phyloP scores from a whole-genome alignment of 805 yeast genomes.

The Kazachstania taianensis region DNA sequence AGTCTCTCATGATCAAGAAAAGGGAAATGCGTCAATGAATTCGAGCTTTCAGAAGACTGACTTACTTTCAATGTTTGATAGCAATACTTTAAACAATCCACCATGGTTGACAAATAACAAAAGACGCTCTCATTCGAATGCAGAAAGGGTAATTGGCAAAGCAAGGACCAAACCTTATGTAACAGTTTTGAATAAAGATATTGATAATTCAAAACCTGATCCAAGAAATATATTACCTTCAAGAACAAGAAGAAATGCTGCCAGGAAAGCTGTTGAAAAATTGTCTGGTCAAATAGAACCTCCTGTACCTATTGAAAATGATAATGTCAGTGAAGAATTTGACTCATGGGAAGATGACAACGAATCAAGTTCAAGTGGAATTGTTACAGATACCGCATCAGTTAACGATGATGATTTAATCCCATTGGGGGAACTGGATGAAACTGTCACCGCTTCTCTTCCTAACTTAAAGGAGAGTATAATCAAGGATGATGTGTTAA shows the following conservation, averaged over 20 bases:
- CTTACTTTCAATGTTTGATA: constrained; percentile 20
- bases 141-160: constrained; percentile 3
- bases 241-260: constrained; percentile 23
- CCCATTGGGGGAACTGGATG: background rate
- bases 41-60: constrained; percentile 24
- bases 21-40: constrained; percentile 14
- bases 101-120: constrained; percentile 11
- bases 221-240: constrained; percentile 24
- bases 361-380: constrained; percentile 2
- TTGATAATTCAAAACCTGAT: constrained; percentile 25
- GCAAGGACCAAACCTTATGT: constrained; percentile 20
- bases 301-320: constrained; percentile 2
- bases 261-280: constrained; percentile 23
- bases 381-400: constrained; percentile 1
- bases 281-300: constrained; percentile 9
- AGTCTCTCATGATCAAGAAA: constrained; percentile 6
- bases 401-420: background rate
- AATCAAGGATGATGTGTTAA: background rate
- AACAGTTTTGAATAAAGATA: constrained; percentile 22
- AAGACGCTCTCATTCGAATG: background rate
- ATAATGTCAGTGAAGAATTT: constrained; percentile 13
- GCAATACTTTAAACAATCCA: constrained; percentile 14
- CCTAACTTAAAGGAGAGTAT: constrained; percentile 2
- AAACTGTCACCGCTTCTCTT: background rate
- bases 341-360: constrained; percentile 7